Conservation (phyloP, 1,284 basidiomycete species). For the Coniophora puteana region DNA sequence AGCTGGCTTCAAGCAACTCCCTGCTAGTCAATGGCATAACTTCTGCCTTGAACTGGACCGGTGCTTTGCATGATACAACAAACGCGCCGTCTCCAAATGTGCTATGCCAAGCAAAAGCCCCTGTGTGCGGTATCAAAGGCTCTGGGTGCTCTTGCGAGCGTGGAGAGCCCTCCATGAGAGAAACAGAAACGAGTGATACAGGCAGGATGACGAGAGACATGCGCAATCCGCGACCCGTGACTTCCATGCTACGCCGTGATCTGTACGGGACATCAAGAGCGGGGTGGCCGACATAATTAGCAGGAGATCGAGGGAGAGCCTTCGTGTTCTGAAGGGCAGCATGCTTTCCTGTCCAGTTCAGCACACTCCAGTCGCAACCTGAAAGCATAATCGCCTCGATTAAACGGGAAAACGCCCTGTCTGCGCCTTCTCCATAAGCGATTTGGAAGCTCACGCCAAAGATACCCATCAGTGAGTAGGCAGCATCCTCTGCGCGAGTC, state of each 20-base stretch:
- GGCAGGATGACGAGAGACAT: background rate
- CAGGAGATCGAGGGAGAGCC: background rate
- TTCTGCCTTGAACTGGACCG: background rate
- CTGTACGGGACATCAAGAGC: too few species aligned
- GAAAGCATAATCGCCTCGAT: background rate
- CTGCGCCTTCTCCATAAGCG: too few species aligned
- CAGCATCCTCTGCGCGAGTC: background rate
- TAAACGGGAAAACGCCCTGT: background rate
- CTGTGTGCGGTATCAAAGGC: background rate
- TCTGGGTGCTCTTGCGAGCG: background rate
- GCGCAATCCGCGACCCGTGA: background rate
- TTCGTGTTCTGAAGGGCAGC: background rate
- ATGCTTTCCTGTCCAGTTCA: background rate
- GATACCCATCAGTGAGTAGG: conserved; percentile 1
- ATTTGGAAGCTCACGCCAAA: background rate
- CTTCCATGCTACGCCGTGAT: too few species aligned
- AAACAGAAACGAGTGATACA: too few species aligned
- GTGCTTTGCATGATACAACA: background rate
- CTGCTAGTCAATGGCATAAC: background rate
- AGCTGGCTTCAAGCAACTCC: too few species aligned
- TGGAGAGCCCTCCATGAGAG: too few species aligned
- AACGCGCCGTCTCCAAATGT: too few species aligned
- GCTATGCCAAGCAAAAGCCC: background rate
- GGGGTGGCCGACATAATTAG: background rate
- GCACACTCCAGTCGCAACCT: background rate